phyloP scores from a whole-genome alignment of 2,329 filamentous ascomycete genomes.

The Verruconis gallopava region DNA sequence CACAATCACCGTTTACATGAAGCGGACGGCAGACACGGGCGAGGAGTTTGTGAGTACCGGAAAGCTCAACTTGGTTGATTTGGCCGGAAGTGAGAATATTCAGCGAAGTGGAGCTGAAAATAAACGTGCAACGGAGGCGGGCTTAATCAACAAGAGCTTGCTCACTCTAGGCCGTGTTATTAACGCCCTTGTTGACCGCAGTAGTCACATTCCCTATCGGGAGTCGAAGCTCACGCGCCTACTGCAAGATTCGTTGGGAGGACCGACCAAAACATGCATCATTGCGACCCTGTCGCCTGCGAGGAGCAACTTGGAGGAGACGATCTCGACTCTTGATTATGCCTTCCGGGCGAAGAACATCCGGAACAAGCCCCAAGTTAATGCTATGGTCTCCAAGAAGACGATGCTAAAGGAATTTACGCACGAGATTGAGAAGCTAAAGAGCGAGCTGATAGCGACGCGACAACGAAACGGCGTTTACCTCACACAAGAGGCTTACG shows the following conservation, averaged over 20 bases:
- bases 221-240: constrained; percentile 94
- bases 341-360: constrained; percentile 98
- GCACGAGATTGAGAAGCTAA: constrained; percentile 83
- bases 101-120: constrained; percentile 95
- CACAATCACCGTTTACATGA: constrained; percentile 84
- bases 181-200: constrained; percentile 86
- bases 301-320: constrained; percentile 92
- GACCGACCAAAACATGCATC: constrained; percentile 94
- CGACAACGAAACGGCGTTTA: constrained; percentile 92
- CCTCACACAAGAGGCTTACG: constrained; percentile 74
- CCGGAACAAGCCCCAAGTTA: constrained; percentile 91
- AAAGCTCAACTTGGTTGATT: constrained; percentile 90
- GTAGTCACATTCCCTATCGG: constrained; percentile 77
- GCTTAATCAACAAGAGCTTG: constrained; percentile 94
- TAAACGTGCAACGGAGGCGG: constrained; percentile 89
- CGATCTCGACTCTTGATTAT: constrained; percentile 94
- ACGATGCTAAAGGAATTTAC: constrained; percentile 84
- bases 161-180: constrained; percentile 92
- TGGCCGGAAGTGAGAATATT: constrained; percentile 96
- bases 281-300: constrained; percentile 93
- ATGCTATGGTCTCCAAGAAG: constrained; percentile 85
- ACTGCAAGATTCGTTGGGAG: constrained; percentile 90
- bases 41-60: constrained; percentile 85
- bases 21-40: constrained; percentile 65
- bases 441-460: constrained; percentile 85